Evolutionary conservation across 495 filamentous ascomycete species (phyloP).

Genomic region (Xylaria sp.): DNA sequence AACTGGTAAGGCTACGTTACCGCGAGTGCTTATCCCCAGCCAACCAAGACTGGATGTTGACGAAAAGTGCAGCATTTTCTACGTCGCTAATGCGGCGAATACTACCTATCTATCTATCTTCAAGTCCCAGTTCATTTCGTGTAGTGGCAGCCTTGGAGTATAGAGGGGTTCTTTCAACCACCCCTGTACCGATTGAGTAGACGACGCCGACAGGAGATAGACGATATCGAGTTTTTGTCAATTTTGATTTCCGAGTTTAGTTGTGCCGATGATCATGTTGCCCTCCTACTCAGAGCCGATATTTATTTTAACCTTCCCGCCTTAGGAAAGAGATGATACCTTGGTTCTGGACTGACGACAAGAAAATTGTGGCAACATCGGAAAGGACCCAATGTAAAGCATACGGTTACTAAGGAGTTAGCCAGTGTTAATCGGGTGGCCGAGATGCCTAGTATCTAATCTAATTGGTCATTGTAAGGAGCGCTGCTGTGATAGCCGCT

Average conservation of each 20-base stretch:
- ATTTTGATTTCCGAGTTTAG: background rate
- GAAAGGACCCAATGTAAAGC: background rate
- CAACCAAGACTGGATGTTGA: background rate
- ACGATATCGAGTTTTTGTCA: background rate
- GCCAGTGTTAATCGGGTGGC: background rate
- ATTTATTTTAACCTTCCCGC: background rate
- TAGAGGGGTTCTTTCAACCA: background rate
- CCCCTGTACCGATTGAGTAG: background rate
- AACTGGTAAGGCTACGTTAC: background rate
- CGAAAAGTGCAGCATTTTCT: background rate
- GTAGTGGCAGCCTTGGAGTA: background rate
- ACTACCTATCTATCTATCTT: background rate
- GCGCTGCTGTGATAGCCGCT: background rate
- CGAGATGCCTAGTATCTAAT: background rate
- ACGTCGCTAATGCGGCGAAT: background rate
- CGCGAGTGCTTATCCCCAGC: background rate
- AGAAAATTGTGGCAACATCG: background rate
- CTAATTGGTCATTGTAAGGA: background rate
- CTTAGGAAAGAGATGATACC: background rate
- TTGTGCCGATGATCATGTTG: constrained; percentile 1
- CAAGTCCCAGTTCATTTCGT: background rate
- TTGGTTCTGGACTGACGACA: background rate
- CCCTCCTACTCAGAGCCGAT: background rate
- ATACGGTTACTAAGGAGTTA: background rate
- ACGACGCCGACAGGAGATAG: background rate